Base-by-base conservation (phyloP, 148 eudicot genomes). In the Fagopyrum esculentum region DNA sequence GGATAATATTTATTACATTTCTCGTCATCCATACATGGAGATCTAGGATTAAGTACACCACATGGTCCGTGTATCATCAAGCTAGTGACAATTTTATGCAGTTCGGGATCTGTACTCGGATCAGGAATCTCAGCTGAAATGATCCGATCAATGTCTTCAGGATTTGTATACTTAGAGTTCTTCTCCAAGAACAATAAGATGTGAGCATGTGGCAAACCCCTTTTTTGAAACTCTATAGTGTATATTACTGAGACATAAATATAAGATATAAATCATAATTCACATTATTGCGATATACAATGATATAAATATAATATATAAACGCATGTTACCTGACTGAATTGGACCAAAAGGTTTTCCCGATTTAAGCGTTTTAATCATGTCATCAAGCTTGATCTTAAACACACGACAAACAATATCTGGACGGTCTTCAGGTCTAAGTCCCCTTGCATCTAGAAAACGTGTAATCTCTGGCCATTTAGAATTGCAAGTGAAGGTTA, bases 401-500 rank as follows among this genome's bases (percentile, higher is more conserved):
- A 84, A 84, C 0, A 79, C 68, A 3, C 82, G 45, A 2, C 66
- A 22, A 11, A 81, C 40, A 6, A 81, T 72, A 29, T 77, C 75
- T 1, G 80, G 84, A 0, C 73, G 46, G 26, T 81, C 80, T 7
- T 78, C 75, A 0, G 69, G 12, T 0, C n/a, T 17, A 9, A 79
- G 51, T 0, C 69, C 48, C 6, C 9, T 77, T 0, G 11, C 3
- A 0, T 47, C 9, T 0, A 79, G 0, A 9, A 77, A 77, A 0
- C 44, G n/a, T 0, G 5, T 13, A 0, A 77, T 61, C 16, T 84
- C 76, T 0, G 52, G 74, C 84, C 84, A 81, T 6, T 77, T 81
- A 1, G 82, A 69, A 10, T 81, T 79, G n/a, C 82, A 76, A 0
- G 82, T 81, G 6, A 83, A 56, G 5, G 61, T 56, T 4, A 56